Percentiles rank a stretch among this genome's conserved stretches.
Evolutionary conservation across 495 filamentous ascomycete genomes (phyloP).

Genomic region (Ramalina peruviana): DNA sequence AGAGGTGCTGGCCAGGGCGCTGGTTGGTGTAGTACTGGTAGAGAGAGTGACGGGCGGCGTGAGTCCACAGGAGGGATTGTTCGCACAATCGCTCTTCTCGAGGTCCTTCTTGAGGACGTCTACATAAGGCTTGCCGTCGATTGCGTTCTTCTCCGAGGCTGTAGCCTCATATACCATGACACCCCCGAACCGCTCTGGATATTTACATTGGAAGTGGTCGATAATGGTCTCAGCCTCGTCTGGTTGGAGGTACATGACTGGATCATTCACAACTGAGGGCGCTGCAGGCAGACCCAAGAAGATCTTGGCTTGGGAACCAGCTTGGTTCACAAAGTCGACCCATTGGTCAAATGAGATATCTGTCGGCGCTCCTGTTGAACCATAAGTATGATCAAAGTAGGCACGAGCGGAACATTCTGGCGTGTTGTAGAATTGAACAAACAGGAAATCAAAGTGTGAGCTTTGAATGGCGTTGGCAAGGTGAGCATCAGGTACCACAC

Average conservation of each 20-base stretch:
- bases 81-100: constrained; percentile 12
- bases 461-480: constrained; percentile 41
- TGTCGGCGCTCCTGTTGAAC: constrained; percentile 11
- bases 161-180: constrained; percentile 65
- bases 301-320: constrained; percentile 45
- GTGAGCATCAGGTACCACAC: constrained; percentile 47
- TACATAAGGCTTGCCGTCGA: constrained; percentile 29
- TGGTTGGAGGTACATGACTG: constrained; percentile 31
- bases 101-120: constrained; percentile 32
- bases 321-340: constrained; percentile 54
- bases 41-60: constrained; percentile 17
- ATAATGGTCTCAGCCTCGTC: constrained; percentile 36
- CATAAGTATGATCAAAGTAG: constrained; percentile 14
- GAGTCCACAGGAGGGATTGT: constrained; percentile 3
- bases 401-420: constrained; percentile 25
- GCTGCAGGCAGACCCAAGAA: constrained; percentile 53
- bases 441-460: constrained; percentile 46
- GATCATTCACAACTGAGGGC: constrained; percentile 11
- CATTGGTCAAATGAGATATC: constrained; percentile 58
- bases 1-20: constrained; percentile 14
- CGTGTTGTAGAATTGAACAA: constrained; percentile 60
- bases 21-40: background rate
- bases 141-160: constrained; percentile 31
- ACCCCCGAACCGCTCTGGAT: constrained; percentile 47
- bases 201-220: constrained; percentile 32